Percentiles rank a stretch among this genome's conserved stretches.
Evolutionary conservation across 2,329 filamentous ascomycete species (phyloP).

Genomic region (Xylariomycetidae sp.): DNA sequence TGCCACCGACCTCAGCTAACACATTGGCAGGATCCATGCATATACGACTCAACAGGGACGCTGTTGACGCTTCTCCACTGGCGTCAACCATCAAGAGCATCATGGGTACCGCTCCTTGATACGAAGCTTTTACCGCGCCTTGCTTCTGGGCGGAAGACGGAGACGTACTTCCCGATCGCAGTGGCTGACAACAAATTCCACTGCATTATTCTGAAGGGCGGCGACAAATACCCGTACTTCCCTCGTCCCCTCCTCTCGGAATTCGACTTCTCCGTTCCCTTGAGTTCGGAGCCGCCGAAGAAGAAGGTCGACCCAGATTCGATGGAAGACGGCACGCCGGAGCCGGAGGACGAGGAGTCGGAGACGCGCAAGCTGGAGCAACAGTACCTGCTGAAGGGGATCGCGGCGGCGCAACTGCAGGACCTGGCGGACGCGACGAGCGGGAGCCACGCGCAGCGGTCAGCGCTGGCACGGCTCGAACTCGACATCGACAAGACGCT

Average conservation of each 20-base stretch:
- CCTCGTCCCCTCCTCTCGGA: conserved; percentile 84
- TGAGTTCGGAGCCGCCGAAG: conserved; percentile 49
- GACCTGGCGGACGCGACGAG: conserved; percentile 68
- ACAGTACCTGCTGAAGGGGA: conserved; percentile 66
- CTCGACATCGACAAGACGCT: conserved; percentile 86
- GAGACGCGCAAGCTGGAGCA: conserved; percentile 69
- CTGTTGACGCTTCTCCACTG: conserved; percentile 85
- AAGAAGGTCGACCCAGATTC: conserved; percentile 28
- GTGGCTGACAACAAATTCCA: conserved; percentile 90
- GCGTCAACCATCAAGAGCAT: conserved; percentile 77
- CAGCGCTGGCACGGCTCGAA: conserved; percentile 63
- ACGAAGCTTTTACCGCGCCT: conserved; percentile 78
- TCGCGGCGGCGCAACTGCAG: conserved; percentile 67
- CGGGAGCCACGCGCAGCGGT: conserved; percentile 57
- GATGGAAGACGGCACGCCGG: conserved; percentile 24
- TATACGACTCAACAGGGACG: conserved; percentile 90
- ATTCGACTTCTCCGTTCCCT: conserved; percentile 84
- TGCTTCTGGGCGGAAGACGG: conserved; percentile 76
- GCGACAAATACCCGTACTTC: conserved; percentile 88
- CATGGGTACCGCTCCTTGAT: conserved; percentile 89
- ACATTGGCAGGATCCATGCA: conserved; percentile 69
- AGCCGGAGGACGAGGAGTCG: conserved; percentile 26
- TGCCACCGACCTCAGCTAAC: conserved; percentile 12
- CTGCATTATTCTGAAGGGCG: conserved; percentile 97
- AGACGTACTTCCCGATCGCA: conserved; percentile 92